Evolutionary conservation across 2,329 filamentous ascomycete species (phyloP).

Genomic region (Cytospora leucostoma): DNA sequence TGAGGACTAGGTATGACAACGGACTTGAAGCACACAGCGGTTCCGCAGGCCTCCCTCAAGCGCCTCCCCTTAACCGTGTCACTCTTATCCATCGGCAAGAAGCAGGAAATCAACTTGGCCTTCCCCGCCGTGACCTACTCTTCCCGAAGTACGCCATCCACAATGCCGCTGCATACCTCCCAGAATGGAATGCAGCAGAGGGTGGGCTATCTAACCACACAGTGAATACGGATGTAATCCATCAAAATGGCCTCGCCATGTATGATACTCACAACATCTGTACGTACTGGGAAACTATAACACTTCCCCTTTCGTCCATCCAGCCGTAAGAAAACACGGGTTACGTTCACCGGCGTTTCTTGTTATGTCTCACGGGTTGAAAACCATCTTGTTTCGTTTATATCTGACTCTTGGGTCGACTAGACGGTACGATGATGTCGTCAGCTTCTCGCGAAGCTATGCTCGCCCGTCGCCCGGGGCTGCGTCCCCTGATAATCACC

Average conservation of each 20-base stretch:
- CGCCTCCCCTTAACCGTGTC: constrained; percentile 22
- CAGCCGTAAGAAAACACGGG: not conserved
- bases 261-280: constrained; percentile 59
- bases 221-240: constrained; percentile 66
- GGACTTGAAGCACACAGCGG: not conserved
- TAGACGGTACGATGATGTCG: constrained; percentile 79
- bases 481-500: constrained; percentile 72
- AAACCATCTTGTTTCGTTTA: not conserved
- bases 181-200: constrained; percentile 44
- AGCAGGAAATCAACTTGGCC: constrained; percentile 51
- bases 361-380: not conserved
- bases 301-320: not conserved
- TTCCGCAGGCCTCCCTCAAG: not conserved
- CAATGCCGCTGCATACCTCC: constrained; percentile 56
- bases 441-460: constrained; percentile 65
- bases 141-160: constrained; percentile 66
- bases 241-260: constrained; percentile 66
- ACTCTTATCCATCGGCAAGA: constrained; percentile 30
- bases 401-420: constrained; percentile 17
- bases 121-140: constrained; percentile 64
- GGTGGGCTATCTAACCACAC: constrained; percentile 59
- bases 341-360: not conserved
- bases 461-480: constrained; percentile 61
- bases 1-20: not conserved
- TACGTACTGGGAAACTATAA: not conserved